Conservation (phyloP, 2,329 filamentous ascomycete genomes). For the Cercospora brassicicola region DNA sequence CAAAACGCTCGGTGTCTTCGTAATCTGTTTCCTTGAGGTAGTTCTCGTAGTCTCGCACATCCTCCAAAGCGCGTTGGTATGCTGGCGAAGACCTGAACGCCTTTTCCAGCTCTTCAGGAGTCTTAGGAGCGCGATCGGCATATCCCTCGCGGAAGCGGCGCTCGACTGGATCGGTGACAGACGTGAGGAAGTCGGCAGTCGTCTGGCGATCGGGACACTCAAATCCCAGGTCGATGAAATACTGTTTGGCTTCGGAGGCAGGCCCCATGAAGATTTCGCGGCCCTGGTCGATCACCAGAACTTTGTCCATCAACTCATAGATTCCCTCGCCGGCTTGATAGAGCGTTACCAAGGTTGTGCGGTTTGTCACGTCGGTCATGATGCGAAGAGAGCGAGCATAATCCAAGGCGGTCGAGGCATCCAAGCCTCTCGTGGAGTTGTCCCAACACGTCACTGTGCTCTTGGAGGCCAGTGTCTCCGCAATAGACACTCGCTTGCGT, state of each 20-base stretch:
- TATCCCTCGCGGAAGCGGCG: conserved; percentile 66
- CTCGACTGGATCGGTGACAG: conserved; percentile 71
- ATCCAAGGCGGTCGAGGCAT: conserved; percentile 75
- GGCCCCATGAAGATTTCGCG: conserved; percentile 68
- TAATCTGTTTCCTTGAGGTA: conserved; percentile 59
- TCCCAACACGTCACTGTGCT: conserved; percentile 76
- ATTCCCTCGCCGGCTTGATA: conserved; percentile 72
- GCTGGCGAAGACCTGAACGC: conserved; percentile 65
- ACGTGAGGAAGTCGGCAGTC: conserved; percentile 75
- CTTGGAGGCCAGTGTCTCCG: conserved; percentile 73
- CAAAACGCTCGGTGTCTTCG: conserved; percentile 64
- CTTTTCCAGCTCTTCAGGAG: conserved; percentile 65
- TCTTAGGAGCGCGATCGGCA: conserved; percentile 67
- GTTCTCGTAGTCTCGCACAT: conserved; percentile 62
- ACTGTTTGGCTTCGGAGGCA: conserved; percentile 60
- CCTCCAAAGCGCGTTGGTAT: conserved; percentile 61
- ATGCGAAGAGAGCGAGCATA: conserved; percentile 75
- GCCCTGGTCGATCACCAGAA: conserved; percentile 72
- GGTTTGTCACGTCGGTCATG: conserved; percentile 74
- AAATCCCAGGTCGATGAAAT: conserved; percentile 67
- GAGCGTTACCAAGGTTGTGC: conserved; percentile 68
- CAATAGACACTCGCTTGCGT: conserved; percentile 75
- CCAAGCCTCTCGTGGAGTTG: conserved; percentile 76
- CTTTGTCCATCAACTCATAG: conserved; percentile 76
- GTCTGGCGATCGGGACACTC: conserved; percentile 62